Evolutionary conservation across 1,139 yeast genomes (phyloP).

Genomic region (Kodamaea suecica): DNA sequence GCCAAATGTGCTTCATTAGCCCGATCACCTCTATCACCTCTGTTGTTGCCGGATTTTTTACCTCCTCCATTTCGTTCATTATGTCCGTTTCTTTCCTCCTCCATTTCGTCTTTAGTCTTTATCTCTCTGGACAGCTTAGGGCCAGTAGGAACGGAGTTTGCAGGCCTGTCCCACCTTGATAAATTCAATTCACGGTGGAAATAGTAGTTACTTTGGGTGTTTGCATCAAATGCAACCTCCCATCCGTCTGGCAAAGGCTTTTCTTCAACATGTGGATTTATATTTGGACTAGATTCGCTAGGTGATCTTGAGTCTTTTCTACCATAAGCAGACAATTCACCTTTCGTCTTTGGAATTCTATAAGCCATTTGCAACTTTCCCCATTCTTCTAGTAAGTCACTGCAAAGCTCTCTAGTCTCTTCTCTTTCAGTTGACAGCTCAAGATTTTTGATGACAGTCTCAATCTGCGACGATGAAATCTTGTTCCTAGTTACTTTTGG

Average conservation of each 20-base stretch:
- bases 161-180: conserved; percentile 63
- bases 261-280: conserved; percentile 16
- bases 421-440: conserved; percentile 27
- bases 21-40: conserved; percentile 5
- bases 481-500: conserved; percentile 81
- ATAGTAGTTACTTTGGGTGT: conserved; percentile 45
- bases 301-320: conserved; percentile 23
- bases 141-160: conserved; percentile 24
- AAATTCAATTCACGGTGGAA: conserved; percentile 46
- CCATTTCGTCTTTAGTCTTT: background rate
- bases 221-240: conserved; percentile 49
- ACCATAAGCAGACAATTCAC: conserved; percentile 26
- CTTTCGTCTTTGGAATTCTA: conserved; percentile 61
- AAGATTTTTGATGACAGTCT: conserved; percentile 54
- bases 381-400: conserved; percentile 64
- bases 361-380: conserved; percentile 73
- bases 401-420: conserved; percentile 37
- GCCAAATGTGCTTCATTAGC: conserved; percentile 20
- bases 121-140: conserved; percentile 15
- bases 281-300: conserved; percentile 3
- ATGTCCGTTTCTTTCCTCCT: conserved; percentile 2
- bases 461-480: conserved; percentile 76
- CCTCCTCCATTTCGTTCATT: conserved; percentile 1
- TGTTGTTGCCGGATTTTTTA: conserved; percentile 2
- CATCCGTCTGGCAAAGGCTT: conserved; percentile 49